Conservation (phyloP, 208 protist species). For the Trypanosoma conorhini region DNA sequence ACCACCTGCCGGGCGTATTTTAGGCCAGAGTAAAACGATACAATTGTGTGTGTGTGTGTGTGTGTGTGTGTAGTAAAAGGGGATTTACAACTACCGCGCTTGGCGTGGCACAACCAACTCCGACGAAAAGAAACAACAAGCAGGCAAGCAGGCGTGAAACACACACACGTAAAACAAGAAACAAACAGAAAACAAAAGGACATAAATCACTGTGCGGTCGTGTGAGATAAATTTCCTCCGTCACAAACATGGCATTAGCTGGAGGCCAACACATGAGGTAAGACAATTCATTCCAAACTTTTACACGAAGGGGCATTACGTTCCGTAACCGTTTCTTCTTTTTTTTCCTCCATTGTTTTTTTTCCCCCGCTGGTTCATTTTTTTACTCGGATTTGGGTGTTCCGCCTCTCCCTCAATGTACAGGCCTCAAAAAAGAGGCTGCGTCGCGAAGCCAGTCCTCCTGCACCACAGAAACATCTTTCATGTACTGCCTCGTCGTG, state of each 20-base stretch:
- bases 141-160: not conserved
- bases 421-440: conserved; percentile 48
- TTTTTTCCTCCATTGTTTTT: not conserved
- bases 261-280: not conserved
- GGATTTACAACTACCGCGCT: not conserved
- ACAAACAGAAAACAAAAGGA: not conserved
- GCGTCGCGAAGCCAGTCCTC: conserved; percentile 90
- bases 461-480: conserved; percentile 85
- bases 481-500: conserved; percentile 92
- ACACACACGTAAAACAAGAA: not conserved
- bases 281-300: not conserved
- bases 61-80: too few species aligned
- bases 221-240: not conserved
- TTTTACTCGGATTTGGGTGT: not conserved
- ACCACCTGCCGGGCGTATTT: not conserved
- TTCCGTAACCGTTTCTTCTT: not conserved
- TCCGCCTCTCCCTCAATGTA: conserved; percentile 32
- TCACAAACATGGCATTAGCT: not conserved
- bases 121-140: too few species aligned
- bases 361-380: not conserved
- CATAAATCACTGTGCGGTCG: not conserved
- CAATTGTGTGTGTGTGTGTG: not conserved
- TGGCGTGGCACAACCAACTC: too few species aligned
- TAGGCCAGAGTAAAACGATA: not conserved
- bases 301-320: conserved; percentile 4